phyloP scores from a whole-genome alignment of 768 basidiomycete species.

The Leccinum longicurvipes region DNA sequence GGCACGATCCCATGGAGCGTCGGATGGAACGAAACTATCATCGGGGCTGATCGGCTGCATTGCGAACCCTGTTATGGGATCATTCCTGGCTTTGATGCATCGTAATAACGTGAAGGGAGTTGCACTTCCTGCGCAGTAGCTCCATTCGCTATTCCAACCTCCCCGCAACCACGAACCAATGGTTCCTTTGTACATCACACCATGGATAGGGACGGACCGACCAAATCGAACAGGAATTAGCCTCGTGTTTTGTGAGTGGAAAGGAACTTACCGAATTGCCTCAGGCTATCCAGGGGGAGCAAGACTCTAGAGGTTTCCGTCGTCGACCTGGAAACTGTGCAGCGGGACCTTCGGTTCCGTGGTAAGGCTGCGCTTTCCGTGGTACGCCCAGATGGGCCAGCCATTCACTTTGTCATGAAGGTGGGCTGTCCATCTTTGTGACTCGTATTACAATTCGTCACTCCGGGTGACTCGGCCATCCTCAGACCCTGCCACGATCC shows the following conservation, averaged over 20 bases:
- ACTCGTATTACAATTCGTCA: no score
- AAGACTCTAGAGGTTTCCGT: no score
- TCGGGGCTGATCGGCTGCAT: not conserved
- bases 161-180: not conserved
- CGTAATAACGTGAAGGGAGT: not conserved
- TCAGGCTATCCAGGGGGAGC: not conserved
- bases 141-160: not conserved
- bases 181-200: no score
- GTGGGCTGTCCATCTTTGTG: no score
- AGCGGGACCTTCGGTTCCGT: no score
- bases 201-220: not conserved
- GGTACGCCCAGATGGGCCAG: no score
- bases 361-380: no score
- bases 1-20: not conserved
- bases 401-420: no score
- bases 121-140: not conserved
- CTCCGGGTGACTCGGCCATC: no score
- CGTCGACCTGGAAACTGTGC: no score
- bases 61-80: not conserved
- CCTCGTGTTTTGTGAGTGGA: not conserved
- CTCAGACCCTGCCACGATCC: no score
- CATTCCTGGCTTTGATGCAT: not conserved
- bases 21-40: not conserved
- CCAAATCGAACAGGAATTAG: not conserved
- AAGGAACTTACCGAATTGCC: no score